Evolutionary conservation across 345 rosid genomes (phyloP).

Genomic region (Microthlaspi erraticum): DNA sequence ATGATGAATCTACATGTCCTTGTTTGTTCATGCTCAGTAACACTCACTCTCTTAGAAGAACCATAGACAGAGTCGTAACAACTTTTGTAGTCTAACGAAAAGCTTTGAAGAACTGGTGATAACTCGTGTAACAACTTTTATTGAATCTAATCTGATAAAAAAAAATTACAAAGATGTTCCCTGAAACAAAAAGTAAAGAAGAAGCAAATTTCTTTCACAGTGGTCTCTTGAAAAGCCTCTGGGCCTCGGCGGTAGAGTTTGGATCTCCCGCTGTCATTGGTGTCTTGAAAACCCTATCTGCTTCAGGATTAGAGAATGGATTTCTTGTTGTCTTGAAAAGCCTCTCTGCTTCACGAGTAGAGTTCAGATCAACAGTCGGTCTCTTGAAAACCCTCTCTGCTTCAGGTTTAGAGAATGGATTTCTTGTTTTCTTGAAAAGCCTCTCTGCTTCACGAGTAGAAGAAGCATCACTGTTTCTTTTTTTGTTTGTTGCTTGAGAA

Average conservation of each 20-base stretch:
- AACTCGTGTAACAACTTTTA: too few relatives aligned
- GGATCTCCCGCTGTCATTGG: background rate
- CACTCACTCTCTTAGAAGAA: too few relatives aligned
- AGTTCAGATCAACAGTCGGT: too few relatives aligned
- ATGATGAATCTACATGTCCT: too few relatives aligned
- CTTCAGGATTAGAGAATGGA: background rate
- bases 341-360: too few relatives aligned
- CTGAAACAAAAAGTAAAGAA: background rate
- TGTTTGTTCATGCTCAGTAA: too few relatives aligned
- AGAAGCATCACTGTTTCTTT: too few relatives aligned
- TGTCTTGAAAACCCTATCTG: background rate
- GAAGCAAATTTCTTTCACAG: background rate
- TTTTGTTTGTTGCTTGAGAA: too few relatives aligned
- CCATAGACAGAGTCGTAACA: background rate
- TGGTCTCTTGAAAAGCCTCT: conserved; percentile 43
- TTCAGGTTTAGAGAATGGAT: background rate
- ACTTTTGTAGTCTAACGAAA: background rate
- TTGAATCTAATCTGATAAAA: too few relatives aligned
- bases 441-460: too few relatives aligned
- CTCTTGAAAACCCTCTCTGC: too few relatives aligned
- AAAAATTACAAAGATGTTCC: background rate
- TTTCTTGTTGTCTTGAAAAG: conserved; percentile 43
- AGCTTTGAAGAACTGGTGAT: background rate
- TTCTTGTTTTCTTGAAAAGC: conserved; percentile 42
- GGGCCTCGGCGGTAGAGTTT: conserved; percentile 32